These are phyloP conservation scores for Pestalotiopsis fici DNA, from an alignment of 2,329 filamentous ascomycete species.

Conservation along the genomic window DNA sequence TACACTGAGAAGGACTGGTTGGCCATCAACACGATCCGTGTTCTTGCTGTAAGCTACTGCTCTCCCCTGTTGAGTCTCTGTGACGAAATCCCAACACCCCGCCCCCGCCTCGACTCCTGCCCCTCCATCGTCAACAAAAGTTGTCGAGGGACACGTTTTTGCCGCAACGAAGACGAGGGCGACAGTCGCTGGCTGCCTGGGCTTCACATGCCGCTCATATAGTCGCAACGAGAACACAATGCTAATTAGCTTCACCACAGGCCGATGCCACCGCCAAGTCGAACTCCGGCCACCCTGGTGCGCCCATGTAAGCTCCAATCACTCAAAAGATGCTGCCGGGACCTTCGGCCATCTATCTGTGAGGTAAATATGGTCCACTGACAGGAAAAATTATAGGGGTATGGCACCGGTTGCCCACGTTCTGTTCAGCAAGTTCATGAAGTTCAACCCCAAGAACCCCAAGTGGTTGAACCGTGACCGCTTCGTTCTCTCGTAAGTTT, in stretches of 20 bases:
- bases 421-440: conserved; percentile 99
- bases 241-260: conserved; percentile 47
- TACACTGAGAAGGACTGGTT: conserved; percentile 86
- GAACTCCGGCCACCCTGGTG: conserved; percentile 98
- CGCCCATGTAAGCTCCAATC: conserved; percentile 74
- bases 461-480: conserved; percentile 96
- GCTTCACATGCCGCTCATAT: neutral
- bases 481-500: conserved; percentile 95
- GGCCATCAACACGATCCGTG: conserved; percentile 97
- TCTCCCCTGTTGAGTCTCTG: conserved; percentile 18
- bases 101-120: conserved; percentile 29
- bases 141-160: conserved; percentile 6
- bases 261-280: conserved; percentile 95
- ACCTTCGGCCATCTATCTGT: neutral
- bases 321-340: neutral
- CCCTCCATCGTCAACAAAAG: conserved; percentile 28
- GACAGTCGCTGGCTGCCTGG: neutral
- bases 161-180: conserved; percentile 6
- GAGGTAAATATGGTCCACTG: neutral
- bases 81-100: conserved; percentile 20
- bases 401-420: conserved; percentile 96
- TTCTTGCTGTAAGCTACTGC: conserved; percentile 78
- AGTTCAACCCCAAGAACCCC: conserved; percentile 99
- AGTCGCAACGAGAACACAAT: neutral
- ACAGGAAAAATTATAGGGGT: conserved; percentile 48